Conservation (phyloP, 2,329 filamentous ascomycete species). For the Diaporthe ilicicola region DNA sequence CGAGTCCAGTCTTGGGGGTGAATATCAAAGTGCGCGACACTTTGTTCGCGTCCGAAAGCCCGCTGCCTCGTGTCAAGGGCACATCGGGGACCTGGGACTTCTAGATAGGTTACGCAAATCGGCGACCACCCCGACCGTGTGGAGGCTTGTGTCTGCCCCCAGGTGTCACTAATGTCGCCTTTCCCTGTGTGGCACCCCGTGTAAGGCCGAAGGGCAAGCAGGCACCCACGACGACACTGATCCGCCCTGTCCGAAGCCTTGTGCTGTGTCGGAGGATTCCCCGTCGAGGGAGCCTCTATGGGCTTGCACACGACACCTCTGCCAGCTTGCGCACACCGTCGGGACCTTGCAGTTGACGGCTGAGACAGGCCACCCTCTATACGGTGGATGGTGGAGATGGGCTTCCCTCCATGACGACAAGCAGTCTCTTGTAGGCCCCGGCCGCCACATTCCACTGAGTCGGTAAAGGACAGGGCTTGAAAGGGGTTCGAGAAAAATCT, state of each 20-base stretch:
- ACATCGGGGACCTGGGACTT: conserved; percentile 14
- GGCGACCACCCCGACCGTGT: conserved; percentile 20
- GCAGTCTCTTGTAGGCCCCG: conserved; percentile 1
- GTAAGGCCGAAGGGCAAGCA: not conserved
- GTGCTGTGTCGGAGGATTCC: conserved; percentile 9
- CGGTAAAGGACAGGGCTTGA: conserved; percentile 24
- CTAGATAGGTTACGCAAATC: conserved; percentile 14
- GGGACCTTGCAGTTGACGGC: conserved; percentile 18
- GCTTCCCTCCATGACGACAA: not conserved
- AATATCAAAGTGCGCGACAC: not conserved
- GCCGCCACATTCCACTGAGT: conserved; percentile 26
- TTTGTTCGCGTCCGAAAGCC: not conserved
- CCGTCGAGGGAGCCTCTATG: not conserved
- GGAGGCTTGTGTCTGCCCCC: not conserved
- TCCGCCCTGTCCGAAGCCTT: not conserved
- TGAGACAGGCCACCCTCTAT: conserved; percentile 16
- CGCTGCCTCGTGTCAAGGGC: conserved; percentile 8
- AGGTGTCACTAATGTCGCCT: conserved; percentile 16
- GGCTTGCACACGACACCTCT: conserved; percentile 1
- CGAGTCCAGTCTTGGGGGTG: not conserved
- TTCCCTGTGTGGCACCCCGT: not conserved
- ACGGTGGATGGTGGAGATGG: conserved; percentile 8
- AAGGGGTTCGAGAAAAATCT: conserved; percentile 12
- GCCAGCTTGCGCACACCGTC: not conserved
- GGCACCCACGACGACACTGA: not conserved